Evolutionary conservation across 2,329 filamentous ascomycete genomes (phyloP).

Genomic region (Ceratocystis papillata): DNA sequence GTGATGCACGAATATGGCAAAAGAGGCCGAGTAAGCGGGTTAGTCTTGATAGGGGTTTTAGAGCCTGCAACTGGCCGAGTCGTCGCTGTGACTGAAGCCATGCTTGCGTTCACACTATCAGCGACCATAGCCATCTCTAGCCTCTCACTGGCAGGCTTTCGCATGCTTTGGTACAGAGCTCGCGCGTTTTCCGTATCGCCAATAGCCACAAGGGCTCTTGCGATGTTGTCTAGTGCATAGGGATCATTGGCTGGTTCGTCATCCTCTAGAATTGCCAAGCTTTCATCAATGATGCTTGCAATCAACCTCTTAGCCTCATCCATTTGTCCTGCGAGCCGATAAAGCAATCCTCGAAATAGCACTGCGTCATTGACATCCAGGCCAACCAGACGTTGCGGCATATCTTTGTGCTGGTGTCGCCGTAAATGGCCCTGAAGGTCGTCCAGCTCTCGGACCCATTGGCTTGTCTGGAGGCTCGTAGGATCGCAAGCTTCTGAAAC

Average conservation of each 20-base stretch:
- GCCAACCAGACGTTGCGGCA: constrained; percentile 35
- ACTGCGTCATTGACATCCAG: constrained; percentile 36
- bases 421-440: constrained; percentile 33
- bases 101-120: constrained; percentile 26
- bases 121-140: constrained; percentile 29
- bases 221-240: constrained; percentile 36
- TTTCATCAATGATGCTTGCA: constrained; percentile 32
- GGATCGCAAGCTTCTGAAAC: constrained; percentile 27
- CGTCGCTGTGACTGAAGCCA: neutral
- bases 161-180: constrained; percentile 35
- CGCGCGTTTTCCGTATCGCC: constrained; percentile 33
- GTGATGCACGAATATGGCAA: constrained; percentile 32
- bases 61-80: neutral
- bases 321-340: constrained; percentile 30
- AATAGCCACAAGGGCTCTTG: constrained; percentile 34
- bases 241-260: constrained; percentile 36
- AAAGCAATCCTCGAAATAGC: constrained; percentile 34
- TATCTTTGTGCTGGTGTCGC: constrained; percentile 33
- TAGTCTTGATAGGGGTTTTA: constrained; percentile 25
- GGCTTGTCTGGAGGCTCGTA: constrained; percentile 27
- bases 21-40: constrained; percentile 30
- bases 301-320: constrained; percentile 30
- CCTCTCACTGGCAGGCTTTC: constrained; percentile 29
- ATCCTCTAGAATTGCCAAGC: constrained; percentile 34
- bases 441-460: constrained; percentile 33